Evolutionary conservation across 371 early-diverging fungal genomes (phyloP).

Genomic region (Mucor circinelloides): DNA sequence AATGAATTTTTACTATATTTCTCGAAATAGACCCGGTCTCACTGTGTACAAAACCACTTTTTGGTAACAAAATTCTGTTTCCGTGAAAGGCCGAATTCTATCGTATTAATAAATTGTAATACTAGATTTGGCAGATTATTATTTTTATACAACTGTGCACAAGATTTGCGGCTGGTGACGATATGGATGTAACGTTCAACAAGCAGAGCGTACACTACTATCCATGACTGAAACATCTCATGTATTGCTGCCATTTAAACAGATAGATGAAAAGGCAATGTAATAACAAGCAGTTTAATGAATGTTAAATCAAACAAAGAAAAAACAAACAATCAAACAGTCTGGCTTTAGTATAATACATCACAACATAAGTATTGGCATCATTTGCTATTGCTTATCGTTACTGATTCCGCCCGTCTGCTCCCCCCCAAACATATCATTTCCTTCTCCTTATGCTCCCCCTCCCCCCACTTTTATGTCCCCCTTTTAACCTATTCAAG

Average conservation of each 20-base stretch:
- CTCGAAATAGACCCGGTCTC: background rate
- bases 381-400: background rate
- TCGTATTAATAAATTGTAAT: background rate
- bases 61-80: background rate
- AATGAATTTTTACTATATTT: background rate
- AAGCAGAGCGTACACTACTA: background rate
- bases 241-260: background rate
- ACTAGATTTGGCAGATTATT: background rate
- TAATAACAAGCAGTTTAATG: background rate
- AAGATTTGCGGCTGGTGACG: slow-evolving; percentile 1
- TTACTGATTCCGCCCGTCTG: background rate
- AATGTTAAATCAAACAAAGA: background rate
- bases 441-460: background rate
- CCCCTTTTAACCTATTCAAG: background rate
- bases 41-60: background rate
- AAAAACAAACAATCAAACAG: background rate
- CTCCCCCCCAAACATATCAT: background rate
- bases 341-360: background rate
- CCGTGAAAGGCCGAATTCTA: background rate
- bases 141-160: background rate
- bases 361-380: background rate
- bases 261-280: background rate
- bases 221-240: background rate
- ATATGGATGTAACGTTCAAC: background rate
- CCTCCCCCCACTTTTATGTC: background rate